These are phyloP conservation scores for Pyrus bretschneideri DNA, from an alignment of 306 rosid species.

Conservation along the genomic window DNA sequence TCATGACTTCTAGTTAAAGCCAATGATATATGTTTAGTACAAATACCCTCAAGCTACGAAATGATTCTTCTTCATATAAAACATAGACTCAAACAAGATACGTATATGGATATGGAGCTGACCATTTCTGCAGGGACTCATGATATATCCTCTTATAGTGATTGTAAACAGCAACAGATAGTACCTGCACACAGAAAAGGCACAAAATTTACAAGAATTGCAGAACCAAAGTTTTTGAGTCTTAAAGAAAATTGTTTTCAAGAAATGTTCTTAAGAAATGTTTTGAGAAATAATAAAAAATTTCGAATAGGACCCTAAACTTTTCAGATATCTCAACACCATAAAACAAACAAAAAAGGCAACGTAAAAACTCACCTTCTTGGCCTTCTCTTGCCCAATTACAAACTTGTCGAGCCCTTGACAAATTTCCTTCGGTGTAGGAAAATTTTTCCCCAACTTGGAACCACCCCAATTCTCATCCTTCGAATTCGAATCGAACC, in stretches of 20 bases:
- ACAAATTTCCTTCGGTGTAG: conserved; percentile 92
- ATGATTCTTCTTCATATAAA: neutral
- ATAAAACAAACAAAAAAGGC: neutral
- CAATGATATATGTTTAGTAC: neutral
- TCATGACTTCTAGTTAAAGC: neutral
- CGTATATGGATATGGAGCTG: conserved; percentile 23
- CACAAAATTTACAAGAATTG: neutral
- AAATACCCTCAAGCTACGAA: neutral
- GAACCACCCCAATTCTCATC: conserved; percentile 92
- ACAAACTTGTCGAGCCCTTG: conserved; percentile 90
- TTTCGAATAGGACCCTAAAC: neutral
- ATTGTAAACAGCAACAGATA: conserved; percentile 94
- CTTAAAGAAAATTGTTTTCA: no score
- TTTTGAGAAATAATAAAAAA: no score
- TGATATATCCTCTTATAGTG: conserved; percentile 80
- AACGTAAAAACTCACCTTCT: conserved; percentile 49
- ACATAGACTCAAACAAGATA: neutral
- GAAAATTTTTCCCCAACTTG: conserved; percentile 63
- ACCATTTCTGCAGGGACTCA: conserved; percentile 61
- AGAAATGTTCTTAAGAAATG: no score
- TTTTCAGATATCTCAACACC: neutral
- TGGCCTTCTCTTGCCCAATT: conserved; percentile 93
- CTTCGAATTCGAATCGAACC: conserved; percentile 42
- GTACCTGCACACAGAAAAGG: conserved; percentile 49
- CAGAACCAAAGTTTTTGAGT: neutral